Evolutionary conservation across 129 eudicot genomes (phyloP), one percentile per base, ranked within the genome.

Genomic region (Sambucus nigra): DNA sequence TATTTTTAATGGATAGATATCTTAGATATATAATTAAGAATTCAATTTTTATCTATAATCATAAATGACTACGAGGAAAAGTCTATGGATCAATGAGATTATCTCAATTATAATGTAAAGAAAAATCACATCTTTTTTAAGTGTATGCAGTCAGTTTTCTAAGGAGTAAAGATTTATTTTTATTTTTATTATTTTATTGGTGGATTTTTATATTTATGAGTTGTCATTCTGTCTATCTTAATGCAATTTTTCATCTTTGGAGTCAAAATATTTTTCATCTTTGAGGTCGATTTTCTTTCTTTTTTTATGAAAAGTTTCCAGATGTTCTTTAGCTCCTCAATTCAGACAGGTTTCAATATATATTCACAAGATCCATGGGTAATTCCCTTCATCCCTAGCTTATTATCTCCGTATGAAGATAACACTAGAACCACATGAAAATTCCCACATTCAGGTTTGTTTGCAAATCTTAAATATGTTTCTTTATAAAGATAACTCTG

Each of bases 321-420:
- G 22, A 82, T 78, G 25, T 73, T 80, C 63, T 77, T 77, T 47
- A 81, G 69, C 21, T 80, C 88, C 51, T 81, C 88, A 6, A 81
- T 65, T 19, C 88, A 69, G 42, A 81, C 80, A 17, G 88, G 88
- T 28, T 81, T 81, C 40, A 76, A 63, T 60, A 81, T 38, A 71
- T 81, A 81, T 66, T 81, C 83, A 69, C 88, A 81, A 42, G 88
- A 83, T 14, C 88, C 88, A 22, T 81, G 88, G 24, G 70, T 73
- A 46, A 81, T 76, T 6, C 88, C 88, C 66, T 81, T 81, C 88
- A 81, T 81, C 23, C 76, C 88, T 47, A 67, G 77, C 63, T 73
- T 70, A 15, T 71, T 73, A 59, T 81, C 88, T n/a, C 77, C 84
- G 45, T 71, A 18, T 40, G 84, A 80, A 40, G 88, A 81, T 67